Evolutionary conservation across 1,284 basidiomycete species (phyloP), one percentile per base, ranked within the genome.

Genomic region (Cryptococcus maquisensis): DNA sequence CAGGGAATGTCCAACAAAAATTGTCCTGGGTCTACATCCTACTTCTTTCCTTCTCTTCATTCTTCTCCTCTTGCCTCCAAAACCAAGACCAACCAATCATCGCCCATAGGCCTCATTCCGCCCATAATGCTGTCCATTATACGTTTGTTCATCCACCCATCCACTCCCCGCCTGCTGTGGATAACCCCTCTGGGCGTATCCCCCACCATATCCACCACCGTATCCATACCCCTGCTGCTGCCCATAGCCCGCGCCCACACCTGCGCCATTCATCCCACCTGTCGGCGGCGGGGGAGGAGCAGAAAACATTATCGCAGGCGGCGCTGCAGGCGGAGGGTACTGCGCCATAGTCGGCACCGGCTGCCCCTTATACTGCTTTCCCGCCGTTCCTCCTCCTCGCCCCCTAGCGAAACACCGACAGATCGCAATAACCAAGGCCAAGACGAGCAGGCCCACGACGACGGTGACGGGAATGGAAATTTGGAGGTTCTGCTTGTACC

Each of bases 381-480:
- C 46, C n/a, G 28, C 46, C 18, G 32, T 16, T 12, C 36, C 37
- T 49, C 16, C 16, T 40, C 20, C 32, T 42, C 44, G 37, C 47
- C 69, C 65, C 21, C 68, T 55, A 51, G 63, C 63, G 37, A 67
- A 55, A 50, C 74, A 76, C 13, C 73, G 63, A 6, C 65, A 38
- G 44, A 78, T 55, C 21, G 52, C 58, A 50, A 61, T 68, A 12
- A 78, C 48, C 32, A 78, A 68, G n/a, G 55, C 54, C 23, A 76
- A 57, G 44, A 81, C 77, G 43, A 88, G 61, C 37, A 91, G 73
- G 10, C 81, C 86, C 18, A 78, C 86, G 20, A 86, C 83, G 52
- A 92, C 76, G 0, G 88, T 88, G 41, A 91, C 83, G 13, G 89
- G 88, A 61, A 90, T 86, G 20, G 87, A 78, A 55, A 90, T 88